These are phyloP conservation scores for Salix dunnii DNA, from an alignment of 345 rosid species.

Conservation along the genomic window DNA sequence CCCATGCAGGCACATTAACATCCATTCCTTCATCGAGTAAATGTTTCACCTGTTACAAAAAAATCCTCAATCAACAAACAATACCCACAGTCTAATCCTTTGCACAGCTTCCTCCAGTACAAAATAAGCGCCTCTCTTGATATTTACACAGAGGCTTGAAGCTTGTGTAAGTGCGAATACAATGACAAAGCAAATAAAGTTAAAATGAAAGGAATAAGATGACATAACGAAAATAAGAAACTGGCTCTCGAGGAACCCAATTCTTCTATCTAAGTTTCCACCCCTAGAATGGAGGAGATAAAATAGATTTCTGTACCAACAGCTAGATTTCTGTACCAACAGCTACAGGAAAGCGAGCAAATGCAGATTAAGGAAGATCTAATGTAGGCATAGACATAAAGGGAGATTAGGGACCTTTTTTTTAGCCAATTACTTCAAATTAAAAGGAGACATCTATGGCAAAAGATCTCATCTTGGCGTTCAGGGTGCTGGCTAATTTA, in stretches of 20 bases:
- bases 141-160: neutral
- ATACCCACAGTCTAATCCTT: neutral
- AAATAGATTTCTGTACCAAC: neutral
- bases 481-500: neutral
- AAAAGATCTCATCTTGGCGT: neutral
- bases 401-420: neutral
- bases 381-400: neutral
- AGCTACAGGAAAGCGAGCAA: neutral
- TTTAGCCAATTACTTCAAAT: neutral
- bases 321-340: neutral
- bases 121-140: neutral
- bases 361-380: neutral
- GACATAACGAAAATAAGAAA: neutral
- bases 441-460: neutral
- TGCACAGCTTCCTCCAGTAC: neutral
- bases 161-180: neutral
- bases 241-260: neutral
- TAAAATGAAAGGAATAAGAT: neutral
- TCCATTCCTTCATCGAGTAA: constrained; percentile 79
- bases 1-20: constrained; percentile 81
- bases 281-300: neutral
- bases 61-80: constrained; percentile 6
- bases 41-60: constrained; percentile 50
- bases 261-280: neutral
- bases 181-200: neutral